These are phyloP conservation scores for Botryosphaeria dothidea DNA, from an alignment of 2,329 filamentous ascomycete species.

Conservation along the genomic window DNA sequence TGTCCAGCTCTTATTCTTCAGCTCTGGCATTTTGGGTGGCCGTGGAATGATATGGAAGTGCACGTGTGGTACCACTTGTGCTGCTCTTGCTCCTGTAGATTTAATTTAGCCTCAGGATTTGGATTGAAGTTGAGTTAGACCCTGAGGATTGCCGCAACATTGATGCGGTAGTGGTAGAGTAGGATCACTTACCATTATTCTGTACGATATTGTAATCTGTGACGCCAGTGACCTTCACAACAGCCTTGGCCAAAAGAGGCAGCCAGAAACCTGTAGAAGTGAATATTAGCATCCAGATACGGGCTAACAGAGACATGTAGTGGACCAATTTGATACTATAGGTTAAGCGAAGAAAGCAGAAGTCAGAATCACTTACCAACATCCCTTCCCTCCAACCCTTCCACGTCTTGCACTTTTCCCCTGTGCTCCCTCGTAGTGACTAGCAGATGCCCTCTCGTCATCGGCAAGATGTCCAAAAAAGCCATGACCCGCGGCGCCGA, in stretches of 20 bases:
- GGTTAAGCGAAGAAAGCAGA: neutral
- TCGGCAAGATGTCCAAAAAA: constrained; percentile 91
- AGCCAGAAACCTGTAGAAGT: constrained; percentile 54
- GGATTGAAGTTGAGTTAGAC: neutral
- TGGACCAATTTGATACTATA: no score
- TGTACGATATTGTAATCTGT: constrained; percentile 95
- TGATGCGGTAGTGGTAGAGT: neutral
- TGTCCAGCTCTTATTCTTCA: constrained; percentile 66
- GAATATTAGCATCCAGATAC: neutral
- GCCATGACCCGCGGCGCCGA: constrained; percentile 77
- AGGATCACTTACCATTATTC: constrained; percentile 68
- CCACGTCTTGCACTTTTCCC: constrained; percentile 74
- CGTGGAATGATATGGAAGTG: constrained; percentile 94
- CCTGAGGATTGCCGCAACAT: no score
- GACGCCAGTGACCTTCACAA: constrained; percentile 69
- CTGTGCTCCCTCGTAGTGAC: constrained; percentile 77
- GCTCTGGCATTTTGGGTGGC: constrained; percentile 58
- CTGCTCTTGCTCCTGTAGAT: constrained; percentile 69
- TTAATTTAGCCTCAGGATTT: neutral
- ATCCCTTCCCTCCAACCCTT: constrained; percentile 61
- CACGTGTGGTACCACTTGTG: constrained; percentile 89
- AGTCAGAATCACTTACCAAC: constrained; percentile 56
- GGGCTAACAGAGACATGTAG: no score
- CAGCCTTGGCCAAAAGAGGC: constrained; percentile 70
- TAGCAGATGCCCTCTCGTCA: constrained; percentile 80